Evolutionary conservation across 805 yeast species (phyloP).

Genomic region (Monosporozyma yasuniensis): DNA sequence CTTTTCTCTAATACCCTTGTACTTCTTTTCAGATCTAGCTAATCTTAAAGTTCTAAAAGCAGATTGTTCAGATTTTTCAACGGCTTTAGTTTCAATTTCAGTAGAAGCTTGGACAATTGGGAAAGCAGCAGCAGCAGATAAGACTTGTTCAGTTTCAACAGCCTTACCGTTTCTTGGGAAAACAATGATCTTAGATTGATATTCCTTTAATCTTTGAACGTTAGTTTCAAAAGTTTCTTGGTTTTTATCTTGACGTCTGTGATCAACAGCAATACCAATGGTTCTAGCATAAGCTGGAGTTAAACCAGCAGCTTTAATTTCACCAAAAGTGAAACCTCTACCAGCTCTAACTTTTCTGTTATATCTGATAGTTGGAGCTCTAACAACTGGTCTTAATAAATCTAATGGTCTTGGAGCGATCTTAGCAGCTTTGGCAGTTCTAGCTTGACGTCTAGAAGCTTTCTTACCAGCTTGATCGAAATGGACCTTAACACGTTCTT

Average conservation of each 20-base stretch:
- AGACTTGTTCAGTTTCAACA: conserved; percentile 69
- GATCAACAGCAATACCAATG: conserved; percentile 97
- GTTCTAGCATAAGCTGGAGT: conserved; percentile 94
- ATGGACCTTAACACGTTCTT: conserved; percentile 98
- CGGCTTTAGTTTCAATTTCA: conserved; percentile 83
- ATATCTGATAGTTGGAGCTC: conserved; percentile 98
- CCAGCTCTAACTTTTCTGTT: conserved; percentile 99
- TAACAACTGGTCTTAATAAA: conserved; percentile 91
- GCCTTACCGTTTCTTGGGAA: conserved; percentile 83
- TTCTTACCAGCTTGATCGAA: conserved; percentile 99
- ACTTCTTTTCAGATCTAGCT: conserved; percentile 91
- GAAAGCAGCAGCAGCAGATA: conserved; percentile 70
- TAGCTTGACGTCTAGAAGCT: conserved; percentile 90
- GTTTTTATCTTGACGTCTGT: conserved; percentile 98
- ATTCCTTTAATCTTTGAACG: conserved; percentile 94
- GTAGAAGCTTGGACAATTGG: conserved; percentile 76
- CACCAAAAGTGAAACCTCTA: conserved; percentile 97
- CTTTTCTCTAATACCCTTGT: conserved; percentile 95
- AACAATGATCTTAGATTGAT: conserved; percentile 89
- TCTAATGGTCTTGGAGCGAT: conserved; percentile 98
- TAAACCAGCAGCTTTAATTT: conserved; percentile 95
- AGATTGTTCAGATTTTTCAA: conserved; percentile 59
- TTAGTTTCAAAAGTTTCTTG: conserved; percentile 90
- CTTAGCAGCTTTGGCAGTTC: conserved; percentile 88
- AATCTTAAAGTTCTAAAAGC: conserved; percentile 94